A percentile compares a stretch with the other conserved stretches of the same genome.
These are phyloP conservation scores for Mycena sp. DNA, from an alignment of 1,284 basidiomycete species.

Conservation along the genomic window DNA sequence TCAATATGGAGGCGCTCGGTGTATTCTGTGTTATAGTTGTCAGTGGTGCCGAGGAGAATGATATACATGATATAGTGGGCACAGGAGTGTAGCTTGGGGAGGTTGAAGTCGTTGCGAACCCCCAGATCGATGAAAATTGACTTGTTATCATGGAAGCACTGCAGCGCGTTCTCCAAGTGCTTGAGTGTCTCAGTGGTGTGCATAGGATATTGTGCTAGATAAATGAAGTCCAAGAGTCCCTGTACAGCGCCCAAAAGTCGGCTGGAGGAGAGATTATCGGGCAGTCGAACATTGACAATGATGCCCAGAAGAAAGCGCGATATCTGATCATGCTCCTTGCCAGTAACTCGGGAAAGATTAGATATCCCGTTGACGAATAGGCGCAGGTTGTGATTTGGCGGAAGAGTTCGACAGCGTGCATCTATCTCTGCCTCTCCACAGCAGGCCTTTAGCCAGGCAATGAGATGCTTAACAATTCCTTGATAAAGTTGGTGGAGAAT, in stretches of 20 bases:
- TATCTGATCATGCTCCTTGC: constrained; percentile 43
- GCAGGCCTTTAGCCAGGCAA: constrained; percentile 33
- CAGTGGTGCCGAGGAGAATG: constrained; percentile 30
- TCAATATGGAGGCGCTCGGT: constrained; percentile 34
- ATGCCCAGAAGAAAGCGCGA: constrained; percentile 42
- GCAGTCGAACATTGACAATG: constrained; percentile 24
- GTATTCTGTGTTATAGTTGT: constrained; percentile 29
- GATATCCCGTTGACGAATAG: constrained; percentile 43
- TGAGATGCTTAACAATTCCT: constrained; percentile 42
- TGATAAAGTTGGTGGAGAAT: constrained; percentile 53
- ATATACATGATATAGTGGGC: no score
- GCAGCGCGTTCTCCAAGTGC: constrained; percentile 32
- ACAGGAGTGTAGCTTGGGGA: constrained; percentile 39
- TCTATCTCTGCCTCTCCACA: constrained; percentile 37
- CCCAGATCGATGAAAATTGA: constrained; percentile 33
- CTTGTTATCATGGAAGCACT: constrained; percentile 43
- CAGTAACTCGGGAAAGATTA: no score
- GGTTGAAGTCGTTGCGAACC: constrained; percentile 37
- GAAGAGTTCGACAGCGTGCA: constrained; percentile 22
- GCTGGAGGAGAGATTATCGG: constrained; percentile 6
- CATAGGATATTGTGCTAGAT: constrained; percentile 38
- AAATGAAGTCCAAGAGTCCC: constrained; percentile 38
- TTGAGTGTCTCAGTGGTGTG: constrained; percentile 37
- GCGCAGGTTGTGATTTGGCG: constrained; percentile 31
- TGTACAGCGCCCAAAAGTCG: constrained; percentile 25